Percentiles rank a stretch among this genome's conserved stretches.
Evolutionary conservation across 306 rosid species (phyloP).

Genomic region (Sicyos baderoa): DNA sequence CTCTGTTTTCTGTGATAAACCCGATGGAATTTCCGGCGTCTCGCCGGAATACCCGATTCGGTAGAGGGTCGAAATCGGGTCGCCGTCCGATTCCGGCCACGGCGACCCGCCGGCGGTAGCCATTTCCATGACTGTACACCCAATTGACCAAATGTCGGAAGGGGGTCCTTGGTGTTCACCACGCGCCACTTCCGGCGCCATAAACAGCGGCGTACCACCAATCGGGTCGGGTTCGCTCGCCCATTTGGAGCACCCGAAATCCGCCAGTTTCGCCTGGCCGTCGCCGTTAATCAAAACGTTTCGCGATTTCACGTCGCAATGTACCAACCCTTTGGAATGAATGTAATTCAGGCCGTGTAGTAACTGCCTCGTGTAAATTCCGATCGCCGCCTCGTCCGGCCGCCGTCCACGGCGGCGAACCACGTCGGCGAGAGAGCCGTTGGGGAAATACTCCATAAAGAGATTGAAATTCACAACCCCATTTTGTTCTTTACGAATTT

Average conservation of each 20-base stretch:
- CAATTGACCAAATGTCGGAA: slow-evolving; percentile 80
- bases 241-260: slow-evolving; percentile 72
- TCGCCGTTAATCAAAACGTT: slow-evolving; percentile 51
- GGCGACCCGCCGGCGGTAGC: slow-evolving; percentile 39
- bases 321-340: slow-evolving; percentile 59
- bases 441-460: slow-evolving; percentile 63
- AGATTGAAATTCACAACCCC: slow-evolving; percentile 51
- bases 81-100: slow-evolving; percentile 61
- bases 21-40: slow-evolving; percentile 56
- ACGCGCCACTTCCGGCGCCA: slow-evolving; percentile 92
- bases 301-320: slow-evolving; percentile 82
- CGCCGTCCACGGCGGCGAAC: slow-evolving; percentile 29
- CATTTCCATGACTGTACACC: slow-evolving; percentile 79
- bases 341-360: slow-evolving; percentile 51
- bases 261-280: slow-evolving; percentile 67
- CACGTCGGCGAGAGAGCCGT: slow-evolving; percentile 41
- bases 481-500: slow-evolving; percentile 45
- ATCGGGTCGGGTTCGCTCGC: slow-evolving; percentile 20
- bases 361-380: slow-evolving; percentile 37
- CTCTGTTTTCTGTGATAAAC: slow-evolving; percentile 38
- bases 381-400: slow-evolving; percentile 28
- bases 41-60: slow-evolving; percentile 50
- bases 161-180: slow-evolving; percentile 68
- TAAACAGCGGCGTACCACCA: slow-evolving; percentile 59
- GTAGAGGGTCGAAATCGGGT: slow-evolving; percentile 55